Evolutionary conservation across 2,329 filamentous ascomycete genomes (phyloP), one percentile per base, ranked within the genome.

Genomic region (Metarhizium rileyi): DNA sequence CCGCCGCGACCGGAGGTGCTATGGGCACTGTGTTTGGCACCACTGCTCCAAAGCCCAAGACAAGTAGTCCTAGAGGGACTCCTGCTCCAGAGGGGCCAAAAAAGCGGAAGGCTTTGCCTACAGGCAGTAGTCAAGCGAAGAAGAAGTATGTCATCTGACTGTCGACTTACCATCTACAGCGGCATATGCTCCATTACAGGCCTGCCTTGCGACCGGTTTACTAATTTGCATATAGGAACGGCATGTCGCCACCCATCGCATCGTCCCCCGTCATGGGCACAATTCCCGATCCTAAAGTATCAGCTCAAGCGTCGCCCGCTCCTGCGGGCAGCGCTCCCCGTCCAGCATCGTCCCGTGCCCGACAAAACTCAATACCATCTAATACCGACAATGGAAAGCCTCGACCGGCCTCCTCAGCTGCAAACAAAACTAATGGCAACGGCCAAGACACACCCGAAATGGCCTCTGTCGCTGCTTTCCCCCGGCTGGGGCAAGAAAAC

Each of bases 361-460:
- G 89, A 60, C 87, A 90, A 62, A 90, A 86, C 60, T 87, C 86
- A 16, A 77, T 80, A 49, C 78, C 81, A 51, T 76, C 78, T n/a
- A 70, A 67, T 47, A 70, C 70, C 30, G 81, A 87, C 52, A 75
- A 72, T 53, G 61, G 67, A 49, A 74, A 75, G n/a, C 28, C 18
- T 40, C 43, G 50, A 23, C 46, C 46, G 5, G 14, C 46, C n/a
- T 46, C 50, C 9, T 35, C 56, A 27, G 47, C 53, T 16, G 63
- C 67, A 7, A 83, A 72, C 56, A 84, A 81, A 55, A 68, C 75
- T 16, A 86, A 81, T 59, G 78, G 76, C 9, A 50, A 72, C 66
- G 59, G 63, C 56, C 51, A 65, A 66, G 25, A 56, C 55, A 44
- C 67, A 1, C 66, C 70, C 6, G 73, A 76, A 42, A 52, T 59